Conservation (phyloP, 1,284 basidiomycete genomes). For the Naganishia cerealis region DNA sequence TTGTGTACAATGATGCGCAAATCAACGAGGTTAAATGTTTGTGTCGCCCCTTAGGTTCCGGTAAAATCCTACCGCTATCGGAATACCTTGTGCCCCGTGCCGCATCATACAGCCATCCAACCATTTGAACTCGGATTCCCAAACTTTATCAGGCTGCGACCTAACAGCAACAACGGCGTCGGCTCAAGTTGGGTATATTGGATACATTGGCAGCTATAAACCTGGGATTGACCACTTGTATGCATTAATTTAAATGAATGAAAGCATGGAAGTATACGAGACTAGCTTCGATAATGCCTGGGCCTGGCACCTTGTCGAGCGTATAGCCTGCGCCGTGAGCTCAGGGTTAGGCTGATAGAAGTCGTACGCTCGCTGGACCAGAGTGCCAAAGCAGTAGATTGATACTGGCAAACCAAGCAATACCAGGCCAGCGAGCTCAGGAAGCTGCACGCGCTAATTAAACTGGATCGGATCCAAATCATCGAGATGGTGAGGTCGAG, state of each 20-base stretch:
- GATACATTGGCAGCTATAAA: slow-evolving; percentile 2
- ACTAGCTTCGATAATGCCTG: too few relatives aligned
- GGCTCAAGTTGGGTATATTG: background rate
- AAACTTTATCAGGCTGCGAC: slow-evolving; percentile 9
- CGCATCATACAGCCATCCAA: background rate
- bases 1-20: slow-evolving; percentile 41
- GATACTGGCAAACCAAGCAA: too few relatives aligned
- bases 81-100: background rate
- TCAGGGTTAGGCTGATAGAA: too few relatives aligned
- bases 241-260: background rate
- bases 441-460: too few relatives aligned
- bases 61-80: background rate
- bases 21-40: slow-evolving; percentile 11
- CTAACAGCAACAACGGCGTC: slow-evolving; percentile 14
- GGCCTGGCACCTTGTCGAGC: too few relatives aligned
- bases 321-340: too few relatives aligned
- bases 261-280: too few relatives aligned
- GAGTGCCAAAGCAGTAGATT: too few relatives aligned
- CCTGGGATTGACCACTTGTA: background rate
- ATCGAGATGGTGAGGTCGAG: too few relatives aligned
- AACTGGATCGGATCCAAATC: too few relatives aligned
- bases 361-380: too few relatives aligned
- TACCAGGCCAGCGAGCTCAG: too few relatives aligned
- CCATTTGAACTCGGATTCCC: slow-evolving; percentile 27
- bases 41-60: background rate